Conservation (phyloP, 257 asterid genomes). For the Dorcoceras hygrometricum region DNA sequence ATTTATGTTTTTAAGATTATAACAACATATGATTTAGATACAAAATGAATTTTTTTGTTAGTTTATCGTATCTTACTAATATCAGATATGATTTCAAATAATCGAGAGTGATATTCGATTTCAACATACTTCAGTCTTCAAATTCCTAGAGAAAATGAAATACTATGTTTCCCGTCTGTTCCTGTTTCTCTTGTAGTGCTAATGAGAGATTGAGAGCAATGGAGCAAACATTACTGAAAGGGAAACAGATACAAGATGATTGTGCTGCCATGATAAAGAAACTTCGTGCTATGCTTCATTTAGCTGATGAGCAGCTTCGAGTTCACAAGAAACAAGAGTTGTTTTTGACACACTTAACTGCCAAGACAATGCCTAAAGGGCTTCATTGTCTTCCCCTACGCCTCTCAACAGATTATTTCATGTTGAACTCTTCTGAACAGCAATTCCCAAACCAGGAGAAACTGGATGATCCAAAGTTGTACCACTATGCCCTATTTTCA, state of each 20-base stretch:
- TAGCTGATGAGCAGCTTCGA: conserved; percentile 58
- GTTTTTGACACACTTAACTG: conserved; percentile 60
- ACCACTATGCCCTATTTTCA: conserved; percentile 90
- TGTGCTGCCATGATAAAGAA: conserved; percentile 54
- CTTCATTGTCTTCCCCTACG: conserved; percentile 74
- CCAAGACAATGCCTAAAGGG: conserved; percentile 67
- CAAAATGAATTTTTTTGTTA: background rate
- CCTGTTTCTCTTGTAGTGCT: conserved; percentile 35
- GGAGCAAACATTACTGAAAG: conserved; percentile 54
- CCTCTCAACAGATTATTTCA: conserved; percentile 58
- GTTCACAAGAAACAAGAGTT: conserved; percentile 56
- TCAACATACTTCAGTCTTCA: background rate
- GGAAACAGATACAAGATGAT: conserved; percentile 51
- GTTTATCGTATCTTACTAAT: background rate
- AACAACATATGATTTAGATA: no score
- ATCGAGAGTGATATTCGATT: background rate
- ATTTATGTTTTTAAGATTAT: no score
- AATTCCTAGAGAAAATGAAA: conserved; percentile 3
- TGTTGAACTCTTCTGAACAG: conserved; percentile 55
- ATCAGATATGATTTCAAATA: background rate
- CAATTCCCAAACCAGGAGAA: conserved; percentile 56
- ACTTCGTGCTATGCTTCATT: conserved; percentile 70
- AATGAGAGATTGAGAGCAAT: conserved; percentile 47
- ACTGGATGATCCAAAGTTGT: conserved; percentile 58
- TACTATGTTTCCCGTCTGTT: conserved; percentile 1